Percentiles rank a stretch among this genome's conserved stretches.
Evolutionary conservation across 176 grass and related monocot species (phyloP).

Genomic region (Pontederia crassipes): DNA sequence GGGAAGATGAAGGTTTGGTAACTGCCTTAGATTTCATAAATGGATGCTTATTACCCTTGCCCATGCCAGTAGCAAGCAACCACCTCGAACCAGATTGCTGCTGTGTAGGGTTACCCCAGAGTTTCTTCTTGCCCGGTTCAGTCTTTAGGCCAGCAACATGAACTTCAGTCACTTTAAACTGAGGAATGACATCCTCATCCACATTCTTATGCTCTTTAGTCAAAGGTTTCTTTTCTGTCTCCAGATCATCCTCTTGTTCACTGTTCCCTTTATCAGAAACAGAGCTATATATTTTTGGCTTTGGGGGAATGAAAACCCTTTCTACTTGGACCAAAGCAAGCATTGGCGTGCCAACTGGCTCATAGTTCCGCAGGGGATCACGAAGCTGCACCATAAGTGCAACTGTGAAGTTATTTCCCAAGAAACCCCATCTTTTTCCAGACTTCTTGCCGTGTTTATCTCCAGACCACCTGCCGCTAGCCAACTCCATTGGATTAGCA

Average conservation of each 20-base stretch:
- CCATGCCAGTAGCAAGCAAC: slow-evolving; percentile 92
- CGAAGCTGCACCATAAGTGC: slow-evolving; percentile 91
- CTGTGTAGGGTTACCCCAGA: slow-evolving; percentile 72
- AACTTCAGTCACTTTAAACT: slow-evolving; percentile 89
- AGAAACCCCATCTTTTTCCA: slow-evolving; percentile 80
- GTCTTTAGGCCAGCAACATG: slow-evolving; percentile 89
- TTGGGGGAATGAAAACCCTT: slow-evolving; percentile 83
- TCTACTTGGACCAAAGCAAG: slow-evolving; percentile 95
- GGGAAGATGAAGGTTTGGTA: slow-evolving; percentile 14
- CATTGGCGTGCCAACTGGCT: slow-evolving; percentile 87
- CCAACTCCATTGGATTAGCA: slow-evolving; percentile 85
- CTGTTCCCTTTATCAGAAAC: slow-evolving; percentile 50
- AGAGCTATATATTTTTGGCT: slow-evolving; percentile 74
- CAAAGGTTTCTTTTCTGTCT: slow-evolving; percentile 44
- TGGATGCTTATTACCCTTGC: slow-evolving; percentile 77
- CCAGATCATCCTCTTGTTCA: slow-evolving; percentile 44
- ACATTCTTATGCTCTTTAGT: slow-evolving; percentile 34
- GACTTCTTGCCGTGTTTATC: slow-evolving; percentile 65
- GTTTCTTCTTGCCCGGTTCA: slow-evolving; percentile 55
- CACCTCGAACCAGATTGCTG: slow-evolving; percentile 91
- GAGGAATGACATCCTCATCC: slow-evolving; percentile 43
- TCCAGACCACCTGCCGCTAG: slow-evolving; percentile 29
- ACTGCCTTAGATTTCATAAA: slow-evolving; percentile 72
- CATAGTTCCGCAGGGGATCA: slow-evolving; percentile 77
- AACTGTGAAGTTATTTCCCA: slow-evolving; percentile 94